Evolutionary conservation across 495 filamentous ascomycete species (phyloP).

Genomic region (Xylaria scruposa): DNA sequence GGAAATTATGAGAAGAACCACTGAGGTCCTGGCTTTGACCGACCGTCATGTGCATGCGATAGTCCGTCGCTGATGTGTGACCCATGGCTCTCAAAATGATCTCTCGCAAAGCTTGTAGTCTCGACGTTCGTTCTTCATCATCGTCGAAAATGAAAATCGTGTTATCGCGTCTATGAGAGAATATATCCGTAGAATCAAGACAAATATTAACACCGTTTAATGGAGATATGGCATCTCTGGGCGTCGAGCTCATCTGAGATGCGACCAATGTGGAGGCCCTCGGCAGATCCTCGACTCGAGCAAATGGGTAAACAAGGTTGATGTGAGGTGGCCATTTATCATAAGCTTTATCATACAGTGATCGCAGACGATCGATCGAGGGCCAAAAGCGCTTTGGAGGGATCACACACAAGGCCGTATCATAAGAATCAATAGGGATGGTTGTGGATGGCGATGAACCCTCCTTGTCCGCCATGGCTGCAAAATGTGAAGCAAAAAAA

Average conservation of each 20-base stretch:
- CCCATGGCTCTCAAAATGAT: slow-evolving; percentile 36
- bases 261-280: slow-evolving; percentile 35
- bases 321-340: slow-evolving; percentile 66
- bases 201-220: slow-evolving; percentile 26
- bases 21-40: slow-evolving; percentile 55
- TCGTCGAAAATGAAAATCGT: slow-evolving; percentile 53
- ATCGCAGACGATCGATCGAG: slow-evolving; percentile 54
- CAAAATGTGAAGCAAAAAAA: not conserved
- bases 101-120: slow-evolving; percentile 31
- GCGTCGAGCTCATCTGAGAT: slow-evolving; percentile 29
- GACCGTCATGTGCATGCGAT: slow-evolving; percentile 59
- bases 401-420: slow-evolving; percentile 60
- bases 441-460: slow-evolving; percentile 14
- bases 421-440: slow-evolving; percentile 44
- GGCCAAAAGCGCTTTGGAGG: slow-evolving; percentile 51
- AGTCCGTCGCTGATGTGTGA: slow-evolving; percentile 21
- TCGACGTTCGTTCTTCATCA: slow-evolving; percentile 8
- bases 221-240: not conserved
- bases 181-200: slow-evolving; percentile 48
- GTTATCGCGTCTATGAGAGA: slow-evolving; percentile 48
- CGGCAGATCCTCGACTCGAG: slow-evolving; percentile 45
- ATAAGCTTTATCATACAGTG: slow-evolving; percentile 61
- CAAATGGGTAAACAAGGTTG: slow-evolving; percentile 67
- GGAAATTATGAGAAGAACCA: slow-evolving; percentile 45
- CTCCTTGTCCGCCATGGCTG: slow-evolving; percentile 33